Evolutionary conservation across 177 flowering plant species (phyloP).

Genomic region (Tripterygium wilfordii): DNA sequence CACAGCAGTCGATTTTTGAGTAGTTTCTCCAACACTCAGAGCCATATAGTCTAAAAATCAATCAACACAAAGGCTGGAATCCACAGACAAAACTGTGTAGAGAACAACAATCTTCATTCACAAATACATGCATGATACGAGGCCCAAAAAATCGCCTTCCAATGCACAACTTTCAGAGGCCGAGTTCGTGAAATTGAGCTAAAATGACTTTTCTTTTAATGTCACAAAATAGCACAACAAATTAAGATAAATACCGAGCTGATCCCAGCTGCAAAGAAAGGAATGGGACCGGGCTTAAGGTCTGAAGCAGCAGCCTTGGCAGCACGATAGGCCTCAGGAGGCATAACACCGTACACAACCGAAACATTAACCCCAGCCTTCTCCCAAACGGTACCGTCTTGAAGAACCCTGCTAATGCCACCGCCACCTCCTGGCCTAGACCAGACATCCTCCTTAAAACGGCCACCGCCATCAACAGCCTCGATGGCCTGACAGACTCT

Average conservation of each 20-base stretch:
- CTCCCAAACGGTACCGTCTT: constrained; percentile 88
- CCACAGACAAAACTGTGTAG: background rate
- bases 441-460: constrained; percentile 94
- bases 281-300: constrained; percentile 69
- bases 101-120: no score
- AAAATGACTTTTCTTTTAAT: no score
- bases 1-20: no score
- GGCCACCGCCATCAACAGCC: constrained; percentile 62
- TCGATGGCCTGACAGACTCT: constrained; percentile 71
- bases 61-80: no score
- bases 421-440: constrained; percentile 97
- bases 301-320: constrained; percentile 49
- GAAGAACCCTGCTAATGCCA: constrained; percentile 90
- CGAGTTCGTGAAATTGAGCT: no score
- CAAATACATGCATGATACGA: no score
- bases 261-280: constrained; percentile 93
- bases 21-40: no score
- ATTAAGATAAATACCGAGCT: constrained; percentile 63
- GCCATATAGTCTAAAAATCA: no score
- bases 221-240: background rate
- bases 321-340: constrained; percentile 95
- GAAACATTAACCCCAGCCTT: constrained; percentile 97
- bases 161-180: no score
- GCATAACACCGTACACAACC: constrained; percentile 95
- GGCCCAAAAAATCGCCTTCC: no score